Evolutionary conservation across 2,329 filamentous ascomycete genomes (phyloP).

Genomic region (Ophiostoma perfectum): DNA sequence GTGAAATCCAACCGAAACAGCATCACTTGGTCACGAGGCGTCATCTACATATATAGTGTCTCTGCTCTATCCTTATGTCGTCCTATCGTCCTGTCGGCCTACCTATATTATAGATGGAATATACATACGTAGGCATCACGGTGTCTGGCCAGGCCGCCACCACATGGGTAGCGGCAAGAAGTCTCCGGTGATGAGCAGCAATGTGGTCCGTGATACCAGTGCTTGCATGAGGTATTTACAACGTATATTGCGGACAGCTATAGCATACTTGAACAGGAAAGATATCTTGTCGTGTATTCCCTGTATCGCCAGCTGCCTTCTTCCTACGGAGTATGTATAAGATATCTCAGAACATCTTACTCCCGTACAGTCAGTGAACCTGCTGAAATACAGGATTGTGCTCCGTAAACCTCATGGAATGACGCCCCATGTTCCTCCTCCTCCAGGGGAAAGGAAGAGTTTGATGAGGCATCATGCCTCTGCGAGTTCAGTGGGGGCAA

Average conservation of each 20-base stretch:
- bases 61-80: background rate
- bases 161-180: background rate
- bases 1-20: background rate
- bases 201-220: background rate
- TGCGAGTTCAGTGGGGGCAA: background rate
- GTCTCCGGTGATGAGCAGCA: background rate
- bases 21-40: background rate
- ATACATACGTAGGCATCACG: background rate
- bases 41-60: background rate
- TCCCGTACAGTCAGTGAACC: background rate
- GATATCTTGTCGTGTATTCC: too few species aligned
- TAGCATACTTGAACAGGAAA: background rate
- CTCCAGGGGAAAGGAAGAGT: background rate
- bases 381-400: background rate
- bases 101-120: background rate
- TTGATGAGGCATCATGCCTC: background rate
- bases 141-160: background rate
- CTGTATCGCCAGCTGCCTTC: too few species aligned
- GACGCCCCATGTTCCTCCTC: background rate
- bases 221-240: slow-evolving; percentile 2
- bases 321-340: too few species aligned
- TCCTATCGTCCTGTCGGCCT: background rate
- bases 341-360: too few species aligned
- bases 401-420: background rate
- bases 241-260: background rate